Evolutionary conservation across 805 yeast genomes (phyloP).

Genomic region (Tetrapisispora arboricola): DNA sequence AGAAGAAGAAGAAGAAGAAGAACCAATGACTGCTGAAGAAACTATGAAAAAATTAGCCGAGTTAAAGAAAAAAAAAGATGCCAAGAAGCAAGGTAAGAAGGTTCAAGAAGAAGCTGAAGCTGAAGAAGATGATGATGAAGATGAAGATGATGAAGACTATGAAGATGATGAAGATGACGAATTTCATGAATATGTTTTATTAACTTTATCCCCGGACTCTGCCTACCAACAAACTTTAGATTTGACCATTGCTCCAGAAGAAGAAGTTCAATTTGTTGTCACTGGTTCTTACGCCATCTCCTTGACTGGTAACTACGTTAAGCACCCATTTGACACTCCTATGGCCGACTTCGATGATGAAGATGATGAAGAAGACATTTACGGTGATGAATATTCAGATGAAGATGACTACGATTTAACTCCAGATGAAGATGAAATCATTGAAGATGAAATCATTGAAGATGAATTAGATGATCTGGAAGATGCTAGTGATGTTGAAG

Average conservation of each 20-base stretch:
- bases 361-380: constrained; percentile 34
- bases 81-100: constrained; percentile 35
- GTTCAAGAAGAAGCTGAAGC: constrained; percentile 42
- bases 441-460: constrained; percentile 38
- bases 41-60: constrained; percentile 34
- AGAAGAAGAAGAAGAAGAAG: constrained; percentile 35
- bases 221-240: constrained; percentile 88
- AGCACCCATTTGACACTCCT: constrained; percentile 74
- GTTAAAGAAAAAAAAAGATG: constrained; percentile 43
- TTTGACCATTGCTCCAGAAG: constrained; percentile 83
- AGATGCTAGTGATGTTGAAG: constrained; percentile 59
- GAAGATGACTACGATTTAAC: constrained; percentile 33
- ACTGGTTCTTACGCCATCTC: constrained; percentile 93
- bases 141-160: constrained; percentile 45
- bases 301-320: constrained; percentile 89
- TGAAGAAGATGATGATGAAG: constrained; percentile 39
- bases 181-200: constrained; percentile 72
- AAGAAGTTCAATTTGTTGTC: constrained; percentile 87
- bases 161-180: constrained; percentile 61
- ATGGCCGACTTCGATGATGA: constrained; percentile 37
- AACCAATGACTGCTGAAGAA: constrained; percentile 31
- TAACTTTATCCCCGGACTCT: constrained; percentile 80
- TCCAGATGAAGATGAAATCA: constrained; percentile 40
- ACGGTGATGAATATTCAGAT: constrained; percentile 40
- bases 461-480: constrained; percentile 51